Base-by-base conservation (phyloP, 805 yeast genomes). In the Priceomyces haplophilus region DNA sequence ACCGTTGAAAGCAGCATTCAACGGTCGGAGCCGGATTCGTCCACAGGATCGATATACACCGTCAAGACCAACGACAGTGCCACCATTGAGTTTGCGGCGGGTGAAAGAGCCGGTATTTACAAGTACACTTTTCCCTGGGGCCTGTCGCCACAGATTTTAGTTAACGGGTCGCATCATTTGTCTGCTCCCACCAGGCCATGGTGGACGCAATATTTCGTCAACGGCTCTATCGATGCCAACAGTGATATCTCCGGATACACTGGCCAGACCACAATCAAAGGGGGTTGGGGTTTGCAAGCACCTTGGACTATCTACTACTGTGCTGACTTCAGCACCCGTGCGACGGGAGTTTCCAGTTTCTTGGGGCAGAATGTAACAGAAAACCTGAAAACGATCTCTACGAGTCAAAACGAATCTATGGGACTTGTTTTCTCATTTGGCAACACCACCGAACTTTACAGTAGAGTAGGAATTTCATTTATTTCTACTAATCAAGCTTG, bases 261-360 rank as follows among this genome's bases (percentile, higher is more conserved):
- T 7, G 67, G 67, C 1, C 24, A 50, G 12, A 48, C 58, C 0
- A 50, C 58, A 2, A 49, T 60, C 23, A 47, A 49, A 12, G 64
- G 65, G 17, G 69, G 69, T 3, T 62, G 67, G 66, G 64, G 62
- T 10, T 53, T 54, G 6, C 61, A 59, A 37, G 33, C 38, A 6
- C 46, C 58, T 1, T 62, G 64, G 64, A 54, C 52, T 3, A 51
- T 62, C 20, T 59, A 56, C 43, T 62, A 52, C 42, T 61, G 60
- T 49, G 66, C 60, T 1, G 54, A 55, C 24, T 64, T 64, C 43
- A 55, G 58, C 29, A 40, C 38, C 6, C 30, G 45, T 3, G 56
- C 62, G 3, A 23, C 23, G 2, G 30, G 23, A 2, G 49, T 53
- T 7, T 38, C 41, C 11, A 43, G 55, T 7, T 58, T 54, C 41